phyloP scores from a whole-genome alignment of 805 yeast genomes.

The Lachancea quebecensis region DNA sequence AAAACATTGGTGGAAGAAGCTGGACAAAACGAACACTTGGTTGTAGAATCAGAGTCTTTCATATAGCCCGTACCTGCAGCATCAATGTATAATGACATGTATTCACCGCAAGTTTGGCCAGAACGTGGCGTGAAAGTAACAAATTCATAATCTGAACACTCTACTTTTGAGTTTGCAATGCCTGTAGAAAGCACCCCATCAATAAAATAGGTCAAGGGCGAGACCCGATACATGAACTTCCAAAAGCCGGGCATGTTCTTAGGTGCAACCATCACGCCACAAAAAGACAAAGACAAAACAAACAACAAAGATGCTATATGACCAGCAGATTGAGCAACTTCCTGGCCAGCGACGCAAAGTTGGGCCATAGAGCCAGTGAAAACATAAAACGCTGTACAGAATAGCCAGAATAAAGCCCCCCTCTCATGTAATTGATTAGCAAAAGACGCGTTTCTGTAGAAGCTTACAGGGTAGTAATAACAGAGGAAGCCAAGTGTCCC shows the following conservation, averaged over 20 bases:
- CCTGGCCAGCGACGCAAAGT: conserved; percentile 50
- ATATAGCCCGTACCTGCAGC: conserved; percentile 41
- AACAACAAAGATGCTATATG: conserved; percentile 50
- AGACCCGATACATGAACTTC: conserved; percentile 69
- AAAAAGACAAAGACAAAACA: conserved; percentile 59
- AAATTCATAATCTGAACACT: conserved; percentile 44
- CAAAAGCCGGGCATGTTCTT: conserved; percentile 64
- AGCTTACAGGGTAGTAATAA: conserved; percentile 69
- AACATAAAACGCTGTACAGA: conserved; percentile 41
- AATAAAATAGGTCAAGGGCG: conserved; percentile 64
- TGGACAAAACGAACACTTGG: conserved; percentile 52
- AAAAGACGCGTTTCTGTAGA: conserved; percentile 52
- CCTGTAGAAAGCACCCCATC: conserved; percentile 49
- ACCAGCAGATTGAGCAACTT: conserved; percentile 57
- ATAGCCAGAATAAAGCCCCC: conserved; percentile 52
- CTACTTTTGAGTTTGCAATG: conserved; percentile 42
- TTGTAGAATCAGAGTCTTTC: conserved; percentile 42
- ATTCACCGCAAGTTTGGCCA: conserved; percentile 54
- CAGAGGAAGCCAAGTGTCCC: conserved; percentile 60
- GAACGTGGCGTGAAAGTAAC: conserved; percentile 46
- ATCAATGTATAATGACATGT: conserved; percentile 35
- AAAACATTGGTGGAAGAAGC: conserved; percentile 49
- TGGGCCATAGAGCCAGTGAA: conserved; percentile 55
- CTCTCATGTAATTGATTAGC: conserved; percentile 43
- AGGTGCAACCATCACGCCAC: conserved; percentile 69